These are phyloP conservation scores for Baorangia bicolor DNA, from an alignment of 768 basidiomycete genomes.

Conservation along the genomic window DNA sequence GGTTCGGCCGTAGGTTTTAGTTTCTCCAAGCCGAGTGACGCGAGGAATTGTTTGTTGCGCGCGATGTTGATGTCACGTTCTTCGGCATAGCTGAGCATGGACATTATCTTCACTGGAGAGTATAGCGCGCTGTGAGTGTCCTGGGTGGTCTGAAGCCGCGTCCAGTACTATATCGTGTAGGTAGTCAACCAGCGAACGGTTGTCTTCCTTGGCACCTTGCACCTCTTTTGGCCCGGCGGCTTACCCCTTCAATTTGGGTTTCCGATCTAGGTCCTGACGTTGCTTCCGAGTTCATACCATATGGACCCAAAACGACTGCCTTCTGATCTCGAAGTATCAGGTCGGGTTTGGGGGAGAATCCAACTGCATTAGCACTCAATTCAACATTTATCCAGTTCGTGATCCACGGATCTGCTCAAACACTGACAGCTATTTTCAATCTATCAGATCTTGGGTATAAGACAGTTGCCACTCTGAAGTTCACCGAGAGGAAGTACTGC, in stretches of 20 bases:
- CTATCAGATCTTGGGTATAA: slow-evolving; percentile 18
- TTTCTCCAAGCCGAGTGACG: slow-evolving; percentile 38
- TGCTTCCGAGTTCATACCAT: no score
- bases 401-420: background rate
- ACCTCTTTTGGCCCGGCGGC: no score
- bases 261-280: no score
- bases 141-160: background rate
- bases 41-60: slow-evolving; percentile 46
- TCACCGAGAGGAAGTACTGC: background rate
- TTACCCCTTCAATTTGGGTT: no score
- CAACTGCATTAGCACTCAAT: slow-evolving; percentile 1
- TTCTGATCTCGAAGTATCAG: background rate
- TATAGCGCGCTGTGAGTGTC: background rate
- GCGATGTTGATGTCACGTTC: slow-evolving; percentile 37
- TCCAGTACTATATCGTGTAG: no score
- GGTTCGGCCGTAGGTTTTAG: slow-evolving; percentile 48
- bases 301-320: no score
- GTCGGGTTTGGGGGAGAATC: background rate
- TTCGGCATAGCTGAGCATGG: slow-evolving; percentile 33
- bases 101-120: background rate
- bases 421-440: background rate
- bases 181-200: no score
- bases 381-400: background rate
- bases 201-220: background rate
- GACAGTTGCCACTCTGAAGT: slow-evolving; percentile 4